Percentiles rank a stretch among this genome's conserved stretches.
Evolutionary conservation across 169 alveolate genomes (phyloP).

Genomic region (Plasmodium vivax): DNA sequence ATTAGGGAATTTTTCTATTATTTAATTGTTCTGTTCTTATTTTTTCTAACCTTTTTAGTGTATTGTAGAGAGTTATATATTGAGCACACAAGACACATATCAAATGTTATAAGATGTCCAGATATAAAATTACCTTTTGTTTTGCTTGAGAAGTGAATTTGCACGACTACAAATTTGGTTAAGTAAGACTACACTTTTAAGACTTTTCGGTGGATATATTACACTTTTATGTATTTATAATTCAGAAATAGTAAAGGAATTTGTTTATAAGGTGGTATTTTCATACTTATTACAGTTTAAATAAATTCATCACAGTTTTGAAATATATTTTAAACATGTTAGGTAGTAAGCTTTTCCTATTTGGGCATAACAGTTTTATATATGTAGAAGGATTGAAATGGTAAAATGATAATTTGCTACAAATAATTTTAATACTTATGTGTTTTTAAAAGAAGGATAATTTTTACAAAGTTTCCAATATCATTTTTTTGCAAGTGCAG

Average conservation of each 20-base stretch:
- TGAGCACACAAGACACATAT: not conserved
- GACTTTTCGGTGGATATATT: not conserved
- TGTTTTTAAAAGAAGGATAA: too few species aligned
- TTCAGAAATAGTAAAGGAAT: not conserved
- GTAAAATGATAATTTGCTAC: too few species aligned
- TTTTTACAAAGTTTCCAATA: not conserved
- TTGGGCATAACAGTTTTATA: not conserved
- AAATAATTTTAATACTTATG: too few species aligned
- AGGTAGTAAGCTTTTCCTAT: not conserved
- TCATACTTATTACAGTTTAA: not conserved
- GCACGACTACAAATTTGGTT: not conserved
- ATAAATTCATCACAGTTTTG: not conserved
- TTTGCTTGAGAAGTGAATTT: not conserved
- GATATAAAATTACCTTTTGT: too few species aligned
- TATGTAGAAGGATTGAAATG: not conserved
- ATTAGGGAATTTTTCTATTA: not conserved
- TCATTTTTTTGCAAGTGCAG: not conserved
- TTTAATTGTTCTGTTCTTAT: not conserved
- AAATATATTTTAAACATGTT: not conserved
- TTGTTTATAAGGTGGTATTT: not conserved
- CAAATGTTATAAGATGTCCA: not conserved
- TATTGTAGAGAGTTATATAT: not conserved
- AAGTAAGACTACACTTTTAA: too few species aligned
- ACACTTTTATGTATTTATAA: not conserved
- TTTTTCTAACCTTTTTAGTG: not conserved